These are phyloP conservation scores for Neobulgaria alba DNA, from an alignment of 2,329 filamentous ascomycete genomes.

Conservation along the genomic window DNA sequence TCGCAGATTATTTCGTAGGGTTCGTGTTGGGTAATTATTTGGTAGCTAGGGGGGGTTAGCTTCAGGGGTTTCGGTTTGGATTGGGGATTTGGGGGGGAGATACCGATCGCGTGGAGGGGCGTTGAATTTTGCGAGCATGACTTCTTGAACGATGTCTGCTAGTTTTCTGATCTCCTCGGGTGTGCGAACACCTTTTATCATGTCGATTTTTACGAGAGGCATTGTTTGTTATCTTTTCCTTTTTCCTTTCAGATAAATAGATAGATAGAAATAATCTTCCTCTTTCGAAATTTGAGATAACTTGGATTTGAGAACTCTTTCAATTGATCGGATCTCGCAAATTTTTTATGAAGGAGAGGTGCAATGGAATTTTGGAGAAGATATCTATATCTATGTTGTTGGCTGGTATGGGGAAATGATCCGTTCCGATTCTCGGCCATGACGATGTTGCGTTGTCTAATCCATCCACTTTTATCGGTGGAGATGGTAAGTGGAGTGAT, in stretches of 20 bases:
- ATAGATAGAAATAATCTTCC: not conserved
- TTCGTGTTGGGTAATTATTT: slow-evolving; percentile 15
- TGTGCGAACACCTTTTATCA: slow-evolving; percentile 6
- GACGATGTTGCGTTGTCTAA: no score
- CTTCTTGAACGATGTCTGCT: slow-evolving; percentile 11
- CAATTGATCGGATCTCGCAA: no score
- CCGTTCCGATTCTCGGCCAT: no score
- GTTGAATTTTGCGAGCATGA: slow-evolving; percentile 10
- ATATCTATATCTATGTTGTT: no score
- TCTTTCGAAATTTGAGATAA: no score
- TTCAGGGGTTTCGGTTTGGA: not conserved
- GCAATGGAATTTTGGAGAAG: no score
- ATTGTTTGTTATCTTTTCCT: not conserved
- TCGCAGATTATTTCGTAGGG: slow-evolving; percentile 13
- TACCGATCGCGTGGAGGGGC: slow-evolving; percentile 12
- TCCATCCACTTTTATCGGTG: no score
- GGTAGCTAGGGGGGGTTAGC: slow-evolving; percentile 1
- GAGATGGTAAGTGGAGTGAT: no score
- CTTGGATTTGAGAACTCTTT: no score
- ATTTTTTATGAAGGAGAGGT: no score
- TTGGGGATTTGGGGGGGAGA: not conserved
- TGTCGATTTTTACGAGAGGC: slow-evolving; percentile 13
- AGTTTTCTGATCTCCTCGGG: slow-evolving; percentile 10
- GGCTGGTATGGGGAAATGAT: no score
- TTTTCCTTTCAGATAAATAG: not conserved